Evolutionary conservation across 768 basidiomycete genomes (phyloP).

Genomic region (Tubosaeta brunneosetosa): DNA sequence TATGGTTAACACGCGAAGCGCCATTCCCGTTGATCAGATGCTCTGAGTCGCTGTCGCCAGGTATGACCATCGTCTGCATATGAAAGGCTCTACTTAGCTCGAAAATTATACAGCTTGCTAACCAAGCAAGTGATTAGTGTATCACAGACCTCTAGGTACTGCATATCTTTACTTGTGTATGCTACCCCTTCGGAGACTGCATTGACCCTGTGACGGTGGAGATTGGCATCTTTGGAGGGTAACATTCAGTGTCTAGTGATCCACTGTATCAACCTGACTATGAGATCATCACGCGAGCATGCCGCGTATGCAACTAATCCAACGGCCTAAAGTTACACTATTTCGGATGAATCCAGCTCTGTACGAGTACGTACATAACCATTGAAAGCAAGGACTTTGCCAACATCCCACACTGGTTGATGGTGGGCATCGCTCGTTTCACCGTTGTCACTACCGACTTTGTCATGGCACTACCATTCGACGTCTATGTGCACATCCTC

Average conservation of each 20-base stretch:
- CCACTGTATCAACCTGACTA: too few relatives aligned
- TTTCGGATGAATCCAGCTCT: too few relatives aligned
- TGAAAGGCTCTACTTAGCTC: conserved; percentile 1
- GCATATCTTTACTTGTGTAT: too few relatives aligned
- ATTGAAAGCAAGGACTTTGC: too few relatives aligned
- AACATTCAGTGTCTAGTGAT: too few relatives aligned
- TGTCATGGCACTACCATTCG: conserved; percentile 30
- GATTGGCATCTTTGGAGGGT: too few relatives aligned
- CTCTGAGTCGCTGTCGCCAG: conserved; percentile 10
- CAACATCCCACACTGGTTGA: too few relatives aligned
- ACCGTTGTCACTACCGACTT: not conserved
- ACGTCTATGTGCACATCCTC: conserved; percentile 37
- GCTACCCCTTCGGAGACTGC: not conserved
- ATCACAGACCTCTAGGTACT: not conserved
- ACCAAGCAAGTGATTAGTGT: not conserved
- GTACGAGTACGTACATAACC: too few relatives aligned
- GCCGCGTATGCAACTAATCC: too few relatives aligned
- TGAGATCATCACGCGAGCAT: too few relatives aligned
- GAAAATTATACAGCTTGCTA: not conserved
- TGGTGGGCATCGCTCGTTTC: not conserved
- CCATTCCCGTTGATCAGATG: conserved; percentile 50
- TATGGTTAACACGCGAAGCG: conserved; percentile 54
- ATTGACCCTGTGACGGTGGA: too few relatives aligned
- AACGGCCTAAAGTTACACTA: too few relatives aligned
- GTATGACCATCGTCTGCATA: conserved; percentile 6